Evolutionary conservation across 192 early-diverging fungal species (phyloP).

Genomic region (Obelidium mucronatum): DNA sequence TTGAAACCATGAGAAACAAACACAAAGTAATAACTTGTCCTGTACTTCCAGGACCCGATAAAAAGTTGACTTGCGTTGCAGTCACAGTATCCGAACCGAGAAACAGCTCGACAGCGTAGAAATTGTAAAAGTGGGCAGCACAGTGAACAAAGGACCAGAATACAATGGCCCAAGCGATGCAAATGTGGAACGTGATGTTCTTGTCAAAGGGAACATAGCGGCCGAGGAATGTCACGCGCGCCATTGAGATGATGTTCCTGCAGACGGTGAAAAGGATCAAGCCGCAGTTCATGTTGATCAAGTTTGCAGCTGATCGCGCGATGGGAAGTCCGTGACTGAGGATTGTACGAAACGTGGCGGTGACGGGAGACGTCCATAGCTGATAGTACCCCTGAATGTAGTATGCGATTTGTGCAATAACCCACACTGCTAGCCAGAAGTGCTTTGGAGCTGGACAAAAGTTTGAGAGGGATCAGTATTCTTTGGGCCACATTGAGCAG

Average conservation of each 20-base stretch:
- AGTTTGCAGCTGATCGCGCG: slow-evolving; percentile 62
- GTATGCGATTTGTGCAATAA: slow-evolving; percentile 52
- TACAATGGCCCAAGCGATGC: slow-evolving; percentile 78
- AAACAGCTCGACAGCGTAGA: slow-evolving; percentile 60
- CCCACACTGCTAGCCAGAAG: slow-evolving; percentile 50
- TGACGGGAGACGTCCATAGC: slow-evolving; percentile 49
- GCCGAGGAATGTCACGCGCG: slow-evolving; percentile 76
- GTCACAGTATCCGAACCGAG: slow-evolving; percentile 42
- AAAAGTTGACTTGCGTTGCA: slow-evolving; percentile 58
- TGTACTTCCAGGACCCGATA: slow-evolving; percentile 80
- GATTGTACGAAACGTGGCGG: slow-evolving; percentile 51
- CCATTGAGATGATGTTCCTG: slow-evolving; percentile 77
- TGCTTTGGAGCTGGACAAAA: slow-evolving; percentile 42
- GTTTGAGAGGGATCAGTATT: neutral
- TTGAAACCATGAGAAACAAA: slow-evolving; percentile 81
- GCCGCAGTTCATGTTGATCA: slow-evolving; percentile 81
- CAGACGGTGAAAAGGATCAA: slow-evolving; percentile 84
- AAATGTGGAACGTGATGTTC: slow-evolving; percentile 82
- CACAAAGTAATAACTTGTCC: slow-evolving; percentile 78
- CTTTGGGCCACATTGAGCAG: neutral
- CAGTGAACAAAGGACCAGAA: slow-evolving; percentile 78
- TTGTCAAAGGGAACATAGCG: slow-evolving; percentile 86
- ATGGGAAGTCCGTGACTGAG: slow-evolving; percentile 56
- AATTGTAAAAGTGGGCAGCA: slow-evolving; percentile 82
- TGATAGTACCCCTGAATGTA: slow-evolving; percentile 49